Percentiles rank a stretch among this genome's conserved stretches.
phyloP scores from a whole-genome alignment of 805 yeast species.

The Hanseniaspora vineae region DNA sequence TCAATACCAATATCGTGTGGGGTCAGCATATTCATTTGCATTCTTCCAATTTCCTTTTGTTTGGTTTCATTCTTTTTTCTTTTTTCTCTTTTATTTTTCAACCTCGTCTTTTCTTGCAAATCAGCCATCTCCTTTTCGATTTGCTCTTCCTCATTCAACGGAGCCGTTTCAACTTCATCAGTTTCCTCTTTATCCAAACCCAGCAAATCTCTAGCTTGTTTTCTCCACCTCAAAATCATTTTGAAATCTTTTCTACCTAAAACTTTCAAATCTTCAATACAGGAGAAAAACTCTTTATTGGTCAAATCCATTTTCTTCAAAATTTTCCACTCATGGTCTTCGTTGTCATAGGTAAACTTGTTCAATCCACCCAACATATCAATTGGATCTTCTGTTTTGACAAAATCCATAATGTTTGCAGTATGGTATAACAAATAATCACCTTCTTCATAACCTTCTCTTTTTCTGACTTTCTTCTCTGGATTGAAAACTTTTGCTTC shows the following conservation, averaged over 20 bases:
- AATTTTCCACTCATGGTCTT: slow-evolving; percentile 59
- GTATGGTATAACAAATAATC: slow-evolving; percentile 63
- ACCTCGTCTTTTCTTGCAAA: slow-evolving; percentile 57
- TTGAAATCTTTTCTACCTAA: slow-evolving; percentile 92
- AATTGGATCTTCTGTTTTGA: slow-evolving; percentile 72
- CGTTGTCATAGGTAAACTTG: slow-evolving; percentile 44
- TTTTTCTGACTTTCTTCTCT: slow-evolving; percentile 74
- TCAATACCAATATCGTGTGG: slow-evolving; percentile 90
- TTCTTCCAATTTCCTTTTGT: slow-evolving; percentile 77
- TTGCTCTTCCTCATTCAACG: slow-evolving; percentile 74
- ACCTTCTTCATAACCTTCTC: slow-evolving; percentile 96
- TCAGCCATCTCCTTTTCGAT: slow-evolving; percentile 75
- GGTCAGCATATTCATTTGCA: slow-evolving; percentile 93
- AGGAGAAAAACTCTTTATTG: slow-evolving; percentile 64
- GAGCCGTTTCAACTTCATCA: slow-evolving; percentile 48
- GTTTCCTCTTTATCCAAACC: slow-evolving; percentile 46
- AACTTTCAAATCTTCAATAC: slow-evolving; percentile 84
- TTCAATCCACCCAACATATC: slow-evolving; percentile 64
- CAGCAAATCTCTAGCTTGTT: slow-evolving; percentile 64
- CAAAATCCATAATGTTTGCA: slow-evolving; percentile 66
- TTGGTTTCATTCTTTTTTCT: slow-evolving; percentile 70
- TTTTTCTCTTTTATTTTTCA: slow-evolving; percentile 64
- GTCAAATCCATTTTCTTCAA: slow-evolving; percentile 64
- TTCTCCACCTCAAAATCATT: slow-evolving; percentile 74
- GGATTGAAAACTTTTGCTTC: slow-evolving; percentile 94